These are phyloP conservation scores for Tolypocladium ovalisporum DNA, from an alignment of 2,329 filamentous ascomycete species.

Conservation along the genomic window DNA sequence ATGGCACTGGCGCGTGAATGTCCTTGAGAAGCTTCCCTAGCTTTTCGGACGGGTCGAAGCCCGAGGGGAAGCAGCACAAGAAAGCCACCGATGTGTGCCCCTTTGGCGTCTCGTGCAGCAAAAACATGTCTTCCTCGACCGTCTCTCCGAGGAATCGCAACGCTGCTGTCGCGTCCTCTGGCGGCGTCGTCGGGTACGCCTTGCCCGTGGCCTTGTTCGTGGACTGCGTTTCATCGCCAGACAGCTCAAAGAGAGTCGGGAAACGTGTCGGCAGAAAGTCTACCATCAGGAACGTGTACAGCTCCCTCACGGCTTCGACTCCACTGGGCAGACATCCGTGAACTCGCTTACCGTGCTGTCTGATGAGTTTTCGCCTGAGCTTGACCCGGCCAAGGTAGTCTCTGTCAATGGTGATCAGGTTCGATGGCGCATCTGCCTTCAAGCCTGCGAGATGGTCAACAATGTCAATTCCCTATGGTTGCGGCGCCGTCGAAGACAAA, in stretches of 20 bases:
- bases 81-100: constrained; percentile 36
- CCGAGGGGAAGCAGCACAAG: constrained; percentile 39
- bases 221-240: constrained; percentile 17
- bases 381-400: constrained; percentile 36
- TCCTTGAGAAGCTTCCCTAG: constrained; percentile 35
- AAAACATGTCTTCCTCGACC: constrained; percentile 44
- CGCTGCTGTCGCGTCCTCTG: constrained; percentile 18
- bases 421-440: constrained; percentile 29
- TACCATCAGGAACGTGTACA: constrained; percentile 35
- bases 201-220: constrained; percentile 28
- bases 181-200: constrained; percentile 16
- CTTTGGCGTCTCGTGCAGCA: constrained; percentile 29
- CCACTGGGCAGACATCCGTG: constrained; percentile 31
- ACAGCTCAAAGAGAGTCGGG: constrained; percentile 34
- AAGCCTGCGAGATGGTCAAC: constrained; percentile 22
- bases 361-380: constrained; percentile 26
- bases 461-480: background rate
- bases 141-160: constrained; percentile 35
- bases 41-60: constrained; percentile 40
- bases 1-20: constrained; percentile 41
- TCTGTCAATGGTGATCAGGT: constrained; percentile 41
- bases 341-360: constrained; percentile 24
- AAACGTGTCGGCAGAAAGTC: constrained; percentile 37
- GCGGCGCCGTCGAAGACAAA: background rate
- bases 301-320: constrained; percentile 30